These are phyloP conservation scores for Helotiales sp. DNA, from an alignment of 2,329 filamentous ascomycete species.

Conservation along the genomic window DNA sequence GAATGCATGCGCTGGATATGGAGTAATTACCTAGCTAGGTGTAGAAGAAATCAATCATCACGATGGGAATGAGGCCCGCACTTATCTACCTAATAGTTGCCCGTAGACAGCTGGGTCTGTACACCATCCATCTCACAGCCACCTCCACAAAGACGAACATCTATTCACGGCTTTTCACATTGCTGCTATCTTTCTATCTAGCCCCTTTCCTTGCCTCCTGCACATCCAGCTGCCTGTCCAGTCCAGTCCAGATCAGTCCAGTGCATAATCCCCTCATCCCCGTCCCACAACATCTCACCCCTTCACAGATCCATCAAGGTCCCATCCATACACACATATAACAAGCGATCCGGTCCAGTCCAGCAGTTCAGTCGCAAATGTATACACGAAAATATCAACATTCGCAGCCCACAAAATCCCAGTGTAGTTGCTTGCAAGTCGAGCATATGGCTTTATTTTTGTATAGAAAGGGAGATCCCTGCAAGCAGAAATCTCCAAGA, in stretches of 20 bases:
- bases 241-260: no score
- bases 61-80: no score
- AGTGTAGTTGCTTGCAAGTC: neutral
- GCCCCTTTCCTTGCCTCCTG: no score
- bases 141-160: neutral
- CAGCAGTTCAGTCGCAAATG: conserved; percentile 2
- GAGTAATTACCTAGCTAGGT: no score
- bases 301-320: neutral
- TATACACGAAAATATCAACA: neutral
- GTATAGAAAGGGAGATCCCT: neutral
- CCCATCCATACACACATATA: neutral
- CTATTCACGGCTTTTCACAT: neutral
- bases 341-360: neutral
- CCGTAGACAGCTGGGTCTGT: no score
- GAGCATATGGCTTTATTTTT: neutral
- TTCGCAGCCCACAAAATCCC: neutral
- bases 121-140: no score
- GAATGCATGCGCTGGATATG: no score
- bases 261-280: neutral
- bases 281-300: neutral
- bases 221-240: no score
- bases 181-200: neutral
- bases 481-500: neutral
- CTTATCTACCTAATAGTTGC: no score
- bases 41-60: no score